A percentile compares a stretch with the other conserved stretches of the same genome.
These are phyloP conservation scores for Heterobasidion occidentale DNA, from an alignment of 1,284 basidiomycete genomes.

Conservation along the genomic window DNA sequence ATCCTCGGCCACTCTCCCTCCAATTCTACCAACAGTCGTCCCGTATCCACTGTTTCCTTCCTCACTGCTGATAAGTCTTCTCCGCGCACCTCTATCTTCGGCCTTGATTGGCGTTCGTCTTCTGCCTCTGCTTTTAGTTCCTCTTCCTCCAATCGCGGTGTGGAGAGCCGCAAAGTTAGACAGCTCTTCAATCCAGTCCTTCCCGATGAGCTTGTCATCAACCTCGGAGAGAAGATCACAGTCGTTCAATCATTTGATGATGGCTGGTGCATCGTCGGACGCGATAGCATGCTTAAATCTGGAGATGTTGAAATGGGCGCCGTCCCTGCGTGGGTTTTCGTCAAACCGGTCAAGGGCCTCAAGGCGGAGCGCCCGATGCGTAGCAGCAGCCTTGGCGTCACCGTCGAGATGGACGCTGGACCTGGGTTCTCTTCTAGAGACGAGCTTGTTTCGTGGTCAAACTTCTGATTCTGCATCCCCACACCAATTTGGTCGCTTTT, in stretches of 20 bases:
- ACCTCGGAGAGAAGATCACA: slow-evolving; percentile 48
- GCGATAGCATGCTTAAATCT: slow-evolving; percentile 38
- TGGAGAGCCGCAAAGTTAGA: slow-evolving; percentile 42
- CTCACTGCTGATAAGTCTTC: slow-evolving; percentile 5
- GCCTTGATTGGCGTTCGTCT: slow-evolving; percentile 13
- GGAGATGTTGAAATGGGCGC: slow-evolving; percentile 54
- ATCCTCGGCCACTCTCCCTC: slow-evolving; percentile 8
- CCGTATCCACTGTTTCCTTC: slow-evolving; percentile 14
- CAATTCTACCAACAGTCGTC: background rate
- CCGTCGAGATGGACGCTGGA: slow-evolving; percentile 38
- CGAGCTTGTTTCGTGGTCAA: slow-evolving; percentile 58
- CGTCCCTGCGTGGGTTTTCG: slow-evolving; percentile 67
- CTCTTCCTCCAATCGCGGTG: slow-evolving; percentile 27
- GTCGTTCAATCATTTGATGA: slow-evolving; percentile 58
- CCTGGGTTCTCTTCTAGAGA: slow-evolving; percentile 32
- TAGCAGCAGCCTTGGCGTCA: slow-evolving; percentile 51
- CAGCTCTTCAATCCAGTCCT: slow-evolving; percentile 61
- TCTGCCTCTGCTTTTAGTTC: slow-evolving; percentile 20
- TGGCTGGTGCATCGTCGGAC: slow-evolving; percentile 67
- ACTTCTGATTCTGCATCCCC: slow-evolving; percentile 33
- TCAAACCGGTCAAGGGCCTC: slow-evolving; percentile 51
- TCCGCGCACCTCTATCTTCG: slow-evolving; percentile 6
- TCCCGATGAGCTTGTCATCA: slow-evolving; percentile 58
- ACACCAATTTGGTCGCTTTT: background rate
- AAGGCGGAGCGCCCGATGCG: slow-evolving; percentile 55